phyloP scores from a whole-genome alignment of 352 stramenopile species.

The Paralagenidium karlingii region DNA sequence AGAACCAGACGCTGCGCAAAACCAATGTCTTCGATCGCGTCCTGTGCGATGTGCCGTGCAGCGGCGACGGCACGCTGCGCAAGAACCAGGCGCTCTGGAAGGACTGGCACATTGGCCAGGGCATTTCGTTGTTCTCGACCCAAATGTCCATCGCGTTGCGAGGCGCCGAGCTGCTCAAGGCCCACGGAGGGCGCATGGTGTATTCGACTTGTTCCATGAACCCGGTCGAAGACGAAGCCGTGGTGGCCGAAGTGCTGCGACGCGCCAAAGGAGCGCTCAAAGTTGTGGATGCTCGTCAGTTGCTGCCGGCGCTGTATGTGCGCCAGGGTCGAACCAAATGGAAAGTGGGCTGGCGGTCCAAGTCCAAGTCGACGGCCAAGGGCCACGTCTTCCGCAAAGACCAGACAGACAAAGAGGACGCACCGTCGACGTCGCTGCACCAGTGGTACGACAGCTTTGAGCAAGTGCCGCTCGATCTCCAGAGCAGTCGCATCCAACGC shows the following conservation, averaged over 20 bases:
- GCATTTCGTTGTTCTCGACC: constrained; percentile 85
- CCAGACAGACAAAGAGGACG: constrained; percentile 3
- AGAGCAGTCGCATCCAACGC: constrained; percentile 41
- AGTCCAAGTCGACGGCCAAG: constrained; percentile 78
- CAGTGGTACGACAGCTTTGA: constrained; percentile 68
- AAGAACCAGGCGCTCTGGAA: constrained; percentile 95
- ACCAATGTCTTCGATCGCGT: constrained; percentile 96
- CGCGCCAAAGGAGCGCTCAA: constrained; percentile 76
- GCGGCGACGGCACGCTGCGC: constrained; percentile 94
- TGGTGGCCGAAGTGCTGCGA: constrained; percentile 93
- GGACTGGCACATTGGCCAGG: constrained; percentile 88
- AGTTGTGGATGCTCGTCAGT: constrained; percentile 74
- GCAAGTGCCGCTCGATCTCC: constrained; percentile 37
- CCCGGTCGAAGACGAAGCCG: constrained; percentile 97
- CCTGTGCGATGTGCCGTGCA: constrained; percentile 97
- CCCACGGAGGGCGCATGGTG: constrained; percentile 88
- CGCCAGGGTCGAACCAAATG: constrained; percentile 42
- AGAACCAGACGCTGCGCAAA: constrained; percentile 15
- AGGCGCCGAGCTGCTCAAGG: constrained; percentile 80
- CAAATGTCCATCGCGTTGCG: constrained; percentile 90
- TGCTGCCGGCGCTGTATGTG: constrained; percentile 35
- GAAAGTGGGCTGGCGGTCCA: constrained; percentile 77
- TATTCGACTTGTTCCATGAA: constrained; percentile 98
- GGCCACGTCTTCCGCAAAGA: constrained; percentile 45
- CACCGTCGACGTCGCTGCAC: constrained; percentile 22